phyloP scores from a whole-genome alignment of 306 rosid genomes.

The Vachellia pachyceras region DNA sequence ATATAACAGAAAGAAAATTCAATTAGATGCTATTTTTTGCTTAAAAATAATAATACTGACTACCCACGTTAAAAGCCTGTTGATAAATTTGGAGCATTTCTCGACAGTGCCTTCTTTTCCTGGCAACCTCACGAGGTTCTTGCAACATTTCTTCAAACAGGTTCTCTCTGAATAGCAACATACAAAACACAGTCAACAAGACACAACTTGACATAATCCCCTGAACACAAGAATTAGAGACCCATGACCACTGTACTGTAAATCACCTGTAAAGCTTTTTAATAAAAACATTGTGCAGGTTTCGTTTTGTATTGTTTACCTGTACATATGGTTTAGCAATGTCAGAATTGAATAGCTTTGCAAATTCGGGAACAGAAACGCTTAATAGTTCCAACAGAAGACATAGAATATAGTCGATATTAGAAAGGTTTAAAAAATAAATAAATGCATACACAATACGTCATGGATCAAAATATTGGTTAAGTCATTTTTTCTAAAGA shows the following conservation, averaged over 20 bases:
- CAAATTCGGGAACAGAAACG: constrained; percentile 14
- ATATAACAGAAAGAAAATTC: constrained; percentile 13
- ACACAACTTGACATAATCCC: neutral
- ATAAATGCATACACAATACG: constrained; percentile 46
- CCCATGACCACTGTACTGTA: neutral
- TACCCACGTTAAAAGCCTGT: constrained; percentile 79
- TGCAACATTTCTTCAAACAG: constrained; percentile 88
- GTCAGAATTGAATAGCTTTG: constrained; percentile 12
- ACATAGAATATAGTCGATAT: neutral
- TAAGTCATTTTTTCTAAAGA: neutral
- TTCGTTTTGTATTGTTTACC: constrained; percentile 87
- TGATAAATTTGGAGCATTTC: constrained; percentile 85
- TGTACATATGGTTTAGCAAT: constrained; percentile 31
- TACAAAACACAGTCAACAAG: constrained; percentile 32
- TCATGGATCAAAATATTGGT: constrained; percentile 29
- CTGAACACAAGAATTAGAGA: neutral
- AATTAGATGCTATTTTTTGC: neutral
- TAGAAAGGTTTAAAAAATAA: neutral
- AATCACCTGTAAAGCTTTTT: constrained; percentile 83
- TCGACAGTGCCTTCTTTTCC: constrained; percentile 77
- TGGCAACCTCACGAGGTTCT: constrained; percentile 83
- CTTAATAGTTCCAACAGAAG: constrained; percentile 3
- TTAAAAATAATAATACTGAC: neutral
- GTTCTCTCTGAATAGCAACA: constrained; percentile 66
- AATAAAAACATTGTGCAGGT: constrained; percentile 88